phyloP scores from a whole-genome alignment of 2,329 filamentous ascomycete genomes.

The Neurospora crassa region DNA sequence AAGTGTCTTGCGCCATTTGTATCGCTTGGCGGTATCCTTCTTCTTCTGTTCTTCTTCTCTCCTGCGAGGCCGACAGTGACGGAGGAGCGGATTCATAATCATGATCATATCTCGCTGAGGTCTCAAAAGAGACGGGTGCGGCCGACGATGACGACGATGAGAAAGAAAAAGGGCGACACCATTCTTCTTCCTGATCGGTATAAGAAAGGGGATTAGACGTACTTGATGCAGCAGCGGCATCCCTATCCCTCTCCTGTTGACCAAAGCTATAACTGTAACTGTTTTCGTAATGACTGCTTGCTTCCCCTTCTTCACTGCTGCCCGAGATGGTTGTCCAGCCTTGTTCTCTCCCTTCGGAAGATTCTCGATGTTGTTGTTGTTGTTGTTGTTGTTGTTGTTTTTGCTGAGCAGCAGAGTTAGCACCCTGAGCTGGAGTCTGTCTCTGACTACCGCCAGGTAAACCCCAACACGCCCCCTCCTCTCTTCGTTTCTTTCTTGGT shows the following conservation, averaged over 20 bases:
- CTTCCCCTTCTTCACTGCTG: background rate
- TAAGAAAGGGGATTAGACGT: background rate
- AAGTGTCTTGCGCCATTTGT: constrained; percentile 3
- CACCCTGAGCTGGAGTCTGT: no score
- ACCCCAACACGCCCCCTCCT: background rate
- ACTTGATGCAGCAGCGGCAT: background rate
- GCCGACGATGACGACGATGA: background rate
- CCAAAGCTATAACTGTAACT: background rate
- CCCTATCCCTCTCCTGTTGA: background rate
- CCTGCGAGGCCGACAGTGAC: background rate
- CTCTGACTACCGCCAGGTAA: background rate
- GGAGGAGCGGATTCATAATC: background rate
- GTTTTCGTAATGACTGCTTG: background rate
- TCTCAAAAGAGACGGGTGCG: background rate
- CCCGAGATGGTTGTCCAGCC: background rate
- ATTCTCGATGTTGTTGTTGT: background rate
- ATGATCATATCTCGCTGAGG: background rate
- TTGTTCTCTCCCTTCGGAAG: background rate
- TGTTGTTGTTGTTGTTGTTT: no score
- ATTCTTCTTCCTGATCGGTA: background rate
- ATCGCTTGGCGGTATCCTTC: background rate
- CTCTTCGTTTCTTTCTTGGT: background rate
- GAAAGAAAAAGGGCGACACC: background rate
- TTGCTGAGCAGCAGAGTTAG: no score
- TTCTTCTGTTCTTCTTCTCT: background rate